These are phyloP conservation scores for Hondaea fermentalgiana DNA, from an alignment of 108 stramenopile species.

Conservation along the genomic window DNA sequence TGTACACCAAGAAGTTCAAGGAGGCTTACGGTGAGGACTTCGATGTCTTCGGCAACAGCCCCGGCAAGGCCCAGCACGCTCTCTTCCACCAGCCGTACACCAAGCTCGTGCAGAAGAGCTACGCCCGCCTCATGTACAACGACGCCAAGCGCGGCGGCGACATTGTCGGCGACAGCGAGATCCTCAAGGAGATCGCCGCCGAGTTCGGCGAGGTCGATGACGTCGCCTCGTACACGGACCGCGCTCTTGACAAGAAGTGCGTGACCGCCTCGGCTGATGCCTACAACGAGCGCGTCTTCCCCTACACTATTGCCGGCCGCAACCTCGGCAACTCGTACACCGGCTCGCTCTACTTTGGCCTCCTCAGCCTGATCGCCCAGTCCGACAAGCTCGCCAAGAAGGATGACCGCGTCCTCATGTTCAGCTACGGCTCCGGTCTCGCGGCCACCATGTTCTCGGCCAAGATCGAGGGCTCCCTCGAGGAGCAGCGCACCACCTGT, in stretches of 20 bases:
- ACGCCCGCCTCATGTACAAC: constrained; percentile 69
- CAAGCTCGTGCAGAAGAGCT: constrained; percentile 91
- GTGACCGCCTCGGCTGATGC: constrained; percentile 51
- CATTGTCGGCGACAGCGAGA: not conserved
- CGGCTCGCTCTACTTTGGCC: constrained; percentile 78
- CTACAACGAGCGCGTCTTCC: constrained; percentile 40
- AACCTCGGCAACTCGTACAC: constrained; percentile 94
- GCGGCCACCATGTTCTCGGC: constrained; percentile 19
- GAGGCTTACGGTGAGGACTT: constrained; percentile 16
- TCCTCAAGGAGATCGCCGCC: not conserved
- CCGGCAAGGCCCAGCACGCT: constrained; percentile 60
- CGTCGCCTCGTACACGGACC: constrained; percentile 10
- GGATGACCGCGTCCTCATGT: constrained; percentile 34
- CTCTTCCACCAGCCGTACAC: constrained; percentile 97
- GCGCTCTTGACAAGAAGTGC: constrained; percentile 49
- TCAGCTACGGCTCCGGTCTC: constrained; percentile 30
- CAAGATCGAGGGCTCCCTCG: constrained; percentile 15
- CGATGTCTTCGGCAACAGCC: not conserved
- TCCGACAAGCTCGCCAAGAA: constrained; percentile 17
- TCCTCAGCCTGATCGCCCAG: constrained; percentile 64
- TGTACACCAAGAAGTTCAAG: constrained; percentile 63
- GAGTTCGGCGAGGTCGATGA: constrained; percentile 28
- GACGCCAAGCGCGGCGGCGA: constrained; percentile 59
- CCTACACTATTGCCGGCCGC: constrained; percentile 22
- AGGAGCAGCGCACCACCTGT: constrained; percentile 24